Percentiles rank a stretch among this genome's conserved stretches.
Evolutionary conservation across 73 alveolate genomes (phyloP).

Genomic region (Blepharisma stoltei): DNA sequence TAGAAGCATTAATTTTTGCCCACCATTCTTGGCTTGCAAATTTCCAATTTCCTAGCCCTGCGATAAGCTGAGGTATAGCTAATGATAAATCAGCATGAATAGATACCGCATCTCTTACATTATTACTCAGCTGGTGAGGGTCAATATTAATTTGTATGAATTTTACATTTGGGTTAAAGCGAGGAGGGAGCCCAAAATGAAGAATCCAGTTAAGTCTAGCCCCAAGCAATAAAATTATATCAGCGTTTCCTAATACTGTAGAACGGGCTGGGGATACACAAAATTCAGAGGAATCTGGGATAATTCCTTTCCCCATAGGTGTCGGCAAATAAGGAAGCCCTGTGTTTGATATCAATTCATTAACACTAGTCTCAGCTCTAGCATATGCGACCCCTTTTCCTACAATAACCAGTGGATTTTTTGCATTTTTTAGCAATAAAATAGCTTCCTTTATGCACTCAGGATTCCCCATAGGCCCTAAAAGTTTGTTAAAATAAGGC

Average conservation of each 20-base stretch:
- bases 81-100: conserved; percentile 60
- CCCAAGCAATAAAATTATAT: conserved; percentile 71
- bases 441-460: conserved; percentile 34
- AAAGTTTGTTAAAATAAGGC: conserved; percentile 49
- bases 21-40: conserved; percentile 35
- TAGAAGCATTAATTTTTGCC: neutral
- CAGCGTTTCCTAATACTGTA: conserved; percentile 73
- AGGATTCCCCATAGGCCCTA: conserved; percentile 38
- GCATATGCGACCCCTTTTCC: conserved; percentile 81
- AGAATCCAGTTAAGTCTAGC: conserved; percentile 87
- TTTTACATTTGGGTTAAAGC: conserved; percentile 65
- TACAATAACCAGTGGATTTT: conserved; percentile 73
- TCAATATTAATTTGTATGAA: conserved; percentile 66
- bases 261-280: conserved; percentile 80
- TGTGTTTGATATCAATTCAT: conserved; percentile 48
- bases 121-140: conserved; percentile 60
- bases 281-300: conserved; percentile 56
- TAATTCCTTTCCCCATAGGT: conserved; percentile 91
- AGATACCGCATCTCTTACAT: conserved; percentile 47
- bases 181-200: conserved; percentile 84
- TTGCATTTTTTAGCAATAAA: conserved; percentile 47
- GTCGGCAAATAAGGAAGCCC: conserved; percentile 78
- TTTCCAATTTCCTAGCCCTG: conserved; percentile 42
- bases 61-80: conserved; percentile 33
- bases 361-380: conserved; percentile 62